Conservation (phyloP, 371 early-diverging fungal genomes). For the Mortierella sp. region DNA sequence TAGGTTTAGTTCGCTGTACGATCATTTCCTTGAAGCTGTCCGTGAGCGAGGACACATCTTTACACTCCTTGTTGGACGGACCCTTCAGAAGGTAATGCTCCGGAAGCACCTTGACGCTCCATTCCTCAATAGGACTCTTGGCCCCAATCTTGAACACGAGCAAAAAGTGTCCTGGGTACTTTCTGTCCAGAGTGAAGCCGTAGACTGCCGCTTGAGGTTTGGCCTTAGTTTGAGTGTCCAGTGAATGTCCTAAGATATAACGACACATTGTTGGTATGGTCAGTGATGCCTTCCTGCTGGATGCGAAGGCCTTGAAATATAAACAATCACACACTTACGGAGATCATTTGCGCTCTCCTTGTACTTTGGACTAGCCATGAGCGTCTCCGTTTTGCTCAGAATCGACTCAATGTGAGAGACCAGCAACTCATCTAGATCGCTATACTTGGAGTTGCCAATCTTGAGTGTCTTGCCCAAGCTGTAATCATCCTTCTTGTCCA, state of each 20-base stretch:
- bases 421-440: slow-evolving; percentile 92
- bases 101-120: slow-evolving; percentile 43
- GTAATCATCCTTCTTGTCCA: slow-evolving; percentile 76
- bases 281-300: too few species aligned
- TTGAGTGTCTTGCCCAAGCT: slow-evolving; percentile 66
- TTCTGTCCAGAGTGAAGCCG: slow-evolving; percentile 47
- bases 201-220: slow-evolving; percentile 48
- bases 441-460: slow-evolving; percentile 73
- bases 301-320: too few species aligned
- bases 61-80: slow-evolving; percentile 40
- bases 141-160: slow-evolving; percentile 45
- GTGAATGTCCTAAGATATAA: slow-evolving; percentile 15
- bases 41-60: slow-evolving; percentile 23
- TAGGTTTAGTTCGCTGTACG: slow-evolving; percentile 32
- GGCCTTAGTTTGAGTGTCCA: slow-evolving; percentile 50
- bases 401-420: slow-evolving; percentile 90
- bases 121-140: slow-evolving; percentile 35
- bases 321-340: slow-evolving; percentile 40
- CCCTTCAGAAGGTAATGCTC: slow-evolving; percentile 43
- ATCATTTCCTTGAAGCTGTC: slow-evolving; percentile 49
- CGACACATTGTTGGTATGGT: background rate
- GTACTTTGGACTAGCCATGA: slow-evolving; percentile 74
- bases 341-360: slow-evolving; percentile 38
- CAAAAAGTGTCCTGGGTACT: slow-evolving; percentile 45
- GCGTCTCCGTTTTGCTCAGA: slow-evolving; percentile 71